Conservation (phyloP, 75 land plant species). For the Isoetes taiwanensis region DNA sequence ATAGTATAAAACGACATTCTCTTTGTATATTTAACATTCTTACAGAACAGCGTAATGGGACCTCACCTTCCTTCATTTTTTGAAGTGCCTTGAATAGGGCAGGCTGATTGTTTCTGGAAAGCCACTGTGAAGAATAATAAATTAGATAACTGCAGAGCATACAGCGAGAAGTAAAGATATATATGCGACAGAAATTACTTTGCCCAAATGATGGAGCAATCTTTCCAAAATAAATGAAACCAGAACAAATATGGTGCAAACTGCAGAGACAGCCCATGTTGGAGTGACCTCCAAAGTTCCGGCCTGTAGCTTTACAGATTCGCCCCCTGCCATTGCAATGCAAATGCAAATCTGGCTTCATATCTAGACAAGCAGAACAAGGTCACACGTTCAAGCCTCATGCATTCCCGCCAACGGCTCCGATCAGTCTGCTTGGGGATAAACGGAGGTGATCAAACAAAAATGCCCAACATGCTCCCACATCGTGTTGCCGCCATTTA, state of each 20-base stretch:
- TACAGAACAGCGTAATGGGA: not conserved
- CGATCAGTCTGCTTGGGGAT: too few relatives aligned
- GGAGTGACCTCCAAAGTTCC: slow-evolving; percentile 58
- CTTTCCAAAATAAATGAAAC: slow-evolving; percentile 38
- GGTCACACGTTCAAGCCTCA: too few relatives aligned
- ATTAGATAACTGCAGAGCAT: too few relatives aligned
- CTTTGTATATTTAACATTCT: not conserved
- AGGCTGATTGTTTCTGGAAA: slow-evolving; percentile 33
- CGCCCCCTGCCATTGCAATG: too few relatives aligned
- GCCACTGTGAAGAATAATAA: slow-evolving; percentile 51
- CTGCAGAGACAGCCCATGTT: slow-evolving; percentile 50
- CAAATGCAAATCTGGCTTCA: too few relatives aligned
- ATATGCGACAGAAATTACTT: slow-evolving; percentile 6
- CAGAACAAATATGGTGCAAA: slow-evolving; percentile 42
- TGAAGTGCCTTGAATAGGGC: slow-evolving; percentile 61
- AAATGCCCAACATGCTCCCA: too few relatives aligned
- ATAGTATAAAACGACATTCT: not conserved
- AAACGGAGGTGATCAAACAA: too few relatives aligned
- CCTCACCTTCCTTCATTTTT: slow-evolving; percentile 65
- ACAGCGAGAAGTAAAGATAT: not conserved
- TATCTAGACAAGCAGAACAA: too few relatives aligned
- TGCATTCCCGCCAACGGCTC: too few relatives aligned
- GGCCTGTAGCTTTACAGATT: too few relatives aligned
- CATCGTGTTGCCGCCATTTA: too few relatives aligned
- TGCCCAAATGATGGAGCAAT: slow-evolving; percentile 28